Percentiles rank a stretch among this genome's conserved stretches.
Evolutionary conservation across 1,284 basidiomycete genomes (phyloP).

Genomic region (Ganoderma meredithae): DNA sequence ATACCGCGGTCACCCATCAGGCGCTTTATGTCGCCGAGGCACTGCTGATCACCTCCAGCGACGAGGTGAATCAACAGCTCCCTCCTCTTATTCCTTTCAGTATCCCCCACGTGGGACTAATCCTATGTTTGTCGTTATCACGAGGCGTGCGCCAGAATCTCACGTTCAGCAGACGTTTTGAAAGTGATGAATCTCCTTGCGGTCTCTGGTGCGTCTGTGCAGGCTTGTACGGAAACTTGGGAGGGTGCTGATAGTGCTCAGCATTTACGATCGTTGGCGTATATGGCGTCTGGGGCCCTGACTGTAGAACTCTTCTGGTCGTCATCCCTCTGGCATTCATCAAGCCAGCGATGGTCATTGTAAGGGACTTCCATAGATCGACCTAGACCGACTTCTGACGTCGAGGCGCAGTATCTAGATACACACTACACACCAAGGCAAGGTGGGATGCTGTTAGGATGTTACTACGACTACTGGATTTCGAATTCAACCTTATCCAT

Average conservation of each 20-base stretch:
- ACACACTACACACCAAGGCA: neutral
- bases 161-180: constrained; percentile 6
- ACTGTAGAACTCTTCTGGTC: neutral
- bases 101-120: neutral
- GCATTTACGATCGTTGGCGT: constrained; percentile 6
- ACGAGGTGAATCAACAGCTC: neutral
- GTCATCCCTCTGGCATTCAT: constrained; percentile 10
- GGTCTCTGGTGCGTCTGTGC: neutral
- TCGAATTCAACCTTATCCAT: neutral
- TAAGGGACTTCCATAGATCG: neutral
- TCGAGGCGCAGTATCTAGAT: neutral
- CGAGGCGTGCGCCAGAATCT: constrained; percentile 5
- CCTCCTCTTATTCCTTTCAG: no score
- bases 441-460: neutral
- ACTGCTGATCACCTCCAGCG: neutral
- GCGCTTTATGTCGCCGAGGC: constrained; percentile 8
- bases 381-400: neutral
- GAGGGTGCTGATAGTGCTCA: neutral
- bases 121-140: neutral
- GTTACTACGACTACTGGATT: neutral
- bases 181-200: constrained; percentile 10
- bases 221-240: neutral
- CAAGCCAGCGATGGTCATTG: neutral
- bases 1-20: constrained; percentile 9
- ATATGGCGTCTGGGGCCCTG: neutral